A percentile compares a stretch with the other conserved stretches of the same genome.
phyloP scores from a whole-genome alignment of 306 rosid species.

The Chamaecrista fasciculata region DNA sequence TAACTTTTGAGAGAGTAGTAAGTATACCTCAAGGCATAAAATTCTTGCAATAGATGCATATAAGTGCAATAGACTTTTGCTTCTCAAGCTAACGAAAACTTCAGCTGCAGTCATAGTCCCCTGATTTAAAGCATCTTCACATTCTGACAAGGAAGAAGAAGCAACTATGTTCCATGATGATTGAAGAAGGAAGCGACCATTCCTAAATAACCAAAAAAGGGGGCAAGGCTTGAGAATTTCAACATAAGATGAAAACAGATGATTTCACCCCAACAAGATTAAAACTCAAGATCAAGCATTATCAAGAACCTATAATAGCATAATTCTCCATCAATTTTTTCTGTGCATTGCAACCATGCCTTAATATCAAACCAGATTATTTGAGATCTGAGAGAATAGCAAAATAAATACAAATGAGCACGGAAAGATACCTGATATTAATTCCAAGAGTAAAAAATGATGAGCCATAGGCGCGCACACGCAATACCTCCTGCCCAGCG shows the following conservation, averaged over 20 bases:
- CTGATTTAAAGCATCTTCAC: slow-evolving; percentile 93
- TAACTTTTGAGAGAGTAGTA: slow-evolving; percentile 1
- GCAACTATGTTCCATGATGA: slow-evolving; percentile 69
- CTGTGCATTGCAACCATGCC: neutral
- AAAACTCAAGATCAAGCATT: neutral
- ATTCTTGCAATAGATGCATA: slow-evolving; percentile 88
- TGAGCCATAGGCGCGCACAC: slow-evolving; percentile 88
- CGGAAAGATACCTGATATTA: slow-evolving; percentile 70
- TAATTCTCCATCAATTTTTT: neutral
- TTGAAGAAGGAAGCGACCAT: slow-evolving; percentile 89
- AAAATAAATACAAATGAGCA: neutral
- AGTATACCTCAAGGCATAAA: slow-evolving; percentile 86
- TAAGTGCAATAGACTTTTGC: slow-evolving; percentile 84
- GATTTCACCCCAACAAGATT: neutral
- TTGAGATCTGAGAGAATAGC: neutral
- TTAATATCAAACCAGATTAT: neutral
- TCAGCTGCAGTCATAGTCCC: slow-evolving; percentile 87
- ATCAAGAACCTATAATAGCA: slow-evolving; percentile 4
- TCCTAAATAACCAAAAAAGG: slow-evolving; percentile 55
- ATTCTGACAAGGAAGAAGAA: slow-evolving; percentile 61
- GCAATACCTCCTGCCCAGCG: slow-evolving; percentile 77
- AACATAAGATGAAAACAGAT: slow-evolving; percentile 7
- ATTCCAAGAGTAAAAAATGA: slow-evolving; percentile 84
- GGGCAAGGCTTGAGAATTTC: slow-evolving; percentile 19
- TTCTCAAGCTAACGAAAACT: slow-evolving; percentile 84